Evolutionary conservation across 768 basidiomycete genomes (phyloP).

Genomic region (Phlebiopsis flavidoalba): DNA sequence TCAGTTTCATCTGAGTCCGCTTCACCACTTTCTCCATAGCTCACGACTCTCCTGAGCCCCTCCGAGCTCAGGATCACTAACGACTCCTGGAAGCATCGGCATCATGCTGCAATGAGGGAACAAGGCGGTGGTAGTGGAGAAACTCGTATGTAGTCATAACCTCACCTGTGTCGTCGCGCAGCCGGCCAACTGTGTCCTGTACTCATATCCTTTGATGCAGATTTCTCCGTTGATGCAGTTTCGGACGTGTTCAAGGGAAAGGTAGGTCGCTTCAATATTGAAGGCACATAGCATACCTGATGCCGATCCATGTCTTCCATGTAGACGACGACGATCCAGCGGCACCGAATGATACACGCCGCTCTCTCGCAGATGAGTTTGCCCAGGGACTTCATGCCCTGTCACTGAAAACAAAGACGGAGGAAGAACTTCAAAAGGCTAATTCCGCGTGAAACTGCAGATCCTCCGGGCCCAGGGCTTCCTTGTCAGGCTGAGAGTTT

Average conservation of each 20-base stretch:
- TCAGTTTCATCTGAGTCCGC: background rate
- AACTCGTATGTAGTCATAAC: constrained; percentile 55
- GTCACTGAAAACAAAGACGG: constrained; percentile 69
- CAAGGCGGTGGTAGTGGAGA: constrained; percentile 65
- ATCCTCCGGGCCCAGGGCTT: background rate
- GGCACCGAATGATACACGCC: constrained; percentile 75
- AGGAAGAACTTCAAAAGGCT: constrained; percentile 37
- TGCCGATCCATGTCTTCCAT: background rate
- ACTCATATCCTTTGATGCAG: constrained; percentile 30
- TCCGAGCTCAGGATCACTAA: constrained; percentile 63
- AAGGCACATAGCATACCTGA: constrained; percentile 3
- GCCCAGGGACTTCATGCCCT: constrained; percentile 70
- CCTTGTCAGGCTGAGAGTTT: background rate
- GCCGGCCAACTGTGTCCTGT: background rate
- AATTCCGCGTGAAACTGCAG: background rate
- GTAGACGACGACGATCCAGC: constrained; percentile 68
- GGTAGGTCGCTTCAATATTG: constrained; percentile 35
- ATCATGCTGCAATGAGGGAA: constrained; percentile 78
- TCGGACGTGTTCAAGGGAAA: constrained; percentile 71
- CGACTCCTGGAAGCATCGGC: constrained; percentile 81
- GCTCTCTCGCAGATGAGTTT: constrained; percentile 66
- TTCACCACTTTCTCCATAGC: constrained; percentile 33
- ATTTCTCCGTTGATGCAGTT: constrained; percentile 73
- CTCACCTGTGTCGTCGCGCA: too few species aligned
- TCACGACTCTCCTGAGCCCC: constrained; percentile 58